phyloP scores from a whole-genome alignment of 2,329 filamentous ascomycete species.

The Aspergillus sp. region DNA sequence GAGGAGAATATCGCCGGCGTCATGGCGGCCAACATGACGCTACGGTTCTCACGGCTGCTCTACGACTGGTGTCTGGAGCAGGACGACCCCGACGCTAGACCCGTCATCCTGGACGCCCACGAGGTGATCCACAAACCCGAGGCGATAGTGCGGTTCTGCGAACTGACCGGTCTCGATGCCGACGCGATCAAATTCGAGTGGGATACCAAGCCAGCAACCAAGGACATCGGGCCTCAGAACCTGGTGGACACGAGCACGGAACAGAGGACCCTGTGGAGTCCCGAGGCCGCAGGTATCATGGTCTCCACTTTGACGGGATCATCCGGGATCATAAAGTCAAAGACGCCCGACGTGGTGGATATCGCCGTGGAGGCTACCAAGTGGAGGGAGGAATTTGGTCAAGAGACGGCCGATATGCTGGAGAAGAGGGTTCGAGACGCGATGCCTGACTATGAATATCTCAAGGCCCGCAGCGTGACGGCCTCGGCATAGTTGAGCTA shows the following conservation, averaged over 20 bases:
- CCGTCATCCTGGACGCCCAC: conserved; percentile 39
- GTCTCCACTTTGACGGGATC: conserved; percentile 30
- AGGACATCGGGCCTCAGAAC: neutral
- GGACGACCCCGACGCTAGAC: conserved; percentile 16
- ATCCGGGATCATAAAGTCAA: conserved; percentile 33
- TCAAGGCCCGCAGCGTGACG: conserved; percentile 27
- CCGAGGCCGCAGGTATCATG: conserved; percentile 16
- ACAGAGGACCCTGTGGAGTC: neutral
- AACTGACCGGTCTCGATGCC: conserved; percentile 34
- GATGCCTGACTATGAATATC: conserved; percentile 43
- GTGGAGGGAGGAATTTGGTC: conserved; percentile 40
- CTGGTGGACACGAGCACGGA: conserved; percentile 5
- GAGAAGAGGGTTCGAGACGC: conserved; percentile 29
- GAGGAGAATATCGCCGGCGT: conserved; percentile 15
- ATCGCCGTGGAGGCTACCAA: conserved; percentile 32
- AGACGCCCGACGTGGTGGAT: conserved; percentile 30
- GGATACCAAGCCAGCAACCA: conserved; percentile 16
- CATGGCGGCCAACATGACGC: conserved; percentile 25
- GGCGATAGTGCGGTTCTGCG: conserved; percentile 29
- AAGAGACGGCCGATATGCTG: conserved; percentile 23
- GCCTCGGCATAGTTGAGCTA: neutral
- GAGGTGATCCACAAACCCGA: conserved; percentile 36
- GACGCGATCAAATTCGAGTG: conserved; percentile 32
- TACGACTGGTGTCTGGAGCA: conserved; percentile 37
- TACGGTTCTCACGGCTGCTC: conserved; percentile 32